Evolutionary conservation across 352 stramenopile species (phyloP).

Genomic region (Globisporangium acanthophoron): DNA sequence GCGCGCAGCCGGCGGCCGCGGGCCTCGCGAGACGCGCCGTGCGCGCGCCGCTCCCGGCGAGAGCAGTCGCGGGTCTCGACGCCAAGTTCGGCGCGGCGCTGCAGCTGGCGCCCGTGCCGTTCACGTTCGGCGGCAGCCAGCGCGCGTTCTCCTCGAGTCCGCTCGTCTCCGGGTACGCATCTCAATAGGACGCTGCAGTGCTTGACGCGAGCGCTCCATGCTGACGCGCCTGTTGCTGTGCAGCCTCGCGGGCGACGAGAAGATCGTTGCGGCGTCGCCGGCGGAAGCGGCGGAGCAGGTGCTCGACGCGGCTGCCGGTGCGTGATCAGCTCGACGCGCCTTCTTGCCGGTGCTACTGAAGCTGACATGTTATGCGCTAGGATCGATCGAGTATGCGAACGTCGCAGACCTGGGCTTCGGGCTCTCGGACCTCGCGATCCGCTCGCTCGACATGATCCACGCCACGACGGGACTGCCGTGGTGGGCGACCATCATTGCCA

Average conservation of each 20-base stretch:
- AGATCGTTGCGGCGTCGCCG: slow-evolving; percentile 34
- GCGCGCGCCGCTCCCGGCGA: slow-evolving; percentile 16
- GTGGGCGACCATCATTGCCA: slow-evolving; percentile 84
- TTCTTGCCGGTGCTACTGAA: not conserved
- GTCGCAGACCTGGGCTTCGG: slow-evolving; percentile 63
- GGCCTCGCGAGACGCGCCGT: slow-evolving; percentile 22
- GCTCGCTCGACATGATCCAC: slow-evolving; percentile 69
- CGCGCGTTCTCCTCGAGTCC: slow-evolving; percentile 63
- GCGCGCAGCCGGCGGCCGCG: slow-evolving; percentile 44
- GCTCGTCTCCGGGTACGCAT: slow-evolving; percentile 29
- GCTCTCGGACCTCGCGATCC: slow-evolving; percentile 71
- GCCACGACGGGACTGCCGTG: slow-evolving; percentile 75
- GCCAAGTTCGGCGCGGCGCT: slow-evolving; percentile 33
- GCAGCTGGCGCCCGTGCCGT: slow-evolving; percentile 28
- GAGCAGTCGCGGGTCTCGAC: slow-evolving; percentile 17
- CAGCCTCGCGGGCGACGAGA: slow-evolving; percentile 41
- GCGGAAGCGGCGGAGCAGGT: slow-evolving; percentile 38
- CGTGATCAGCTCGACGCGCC: not conserved
- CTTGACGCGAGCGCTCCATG: not conserved
- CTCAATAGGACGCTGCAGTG: not conserved
- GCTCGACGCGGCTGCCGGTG: slow-evolving; percentile 36
- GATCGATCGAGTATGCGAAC: slow-evolving; percentile 42
- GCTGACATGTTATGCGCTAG: slow-evolving; percentile 11
- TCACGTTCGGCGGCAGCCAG: slow-evolving; percentile 23
- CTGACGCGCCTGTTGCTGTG: not conserved